Base-by-base conservation (phyloP, 768 basidiomycete species). In the Pleurotus pulmonarius region DNA sequence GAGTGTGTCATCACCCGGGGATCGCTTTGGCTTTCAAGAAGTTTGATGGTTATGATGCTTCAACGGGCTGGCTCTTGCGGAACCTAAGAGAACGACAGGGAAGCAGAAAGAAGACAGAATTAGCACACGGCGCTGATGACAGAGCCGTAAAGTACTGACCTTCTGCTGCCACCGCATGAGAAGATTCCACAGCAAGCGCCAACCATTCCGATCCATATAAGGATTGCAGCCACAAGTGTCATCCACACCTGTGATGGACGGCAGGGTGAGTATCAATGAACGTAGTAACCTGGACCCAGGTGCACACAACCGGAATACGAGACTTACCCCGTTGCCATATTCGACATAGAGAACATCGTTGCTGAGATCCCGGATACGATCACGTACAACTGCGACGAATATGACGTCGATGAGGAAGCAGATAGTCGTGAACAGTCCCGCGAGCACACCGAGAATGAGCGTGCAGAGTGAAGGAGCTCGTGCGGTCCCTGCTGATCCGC, bases 391-490 rank as follows among this genome's bases (percentile, higher is more conserved):
- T 15, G 74, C 75, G 62, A 82, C 75, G 58, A 81, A 66, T 59
- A 78, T 74, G 56, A 80, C 68, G 67, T 83, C 81, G 63, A 85
- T 70, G 59, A 82, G 67, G 69, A 84, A 82, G 58, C 75, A 71
- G 58, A 80, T 64, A 18, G 80, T 80, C 26, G 82, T 72, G 49
- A 80, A 62, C 47, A 79, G 46, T 49, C 76, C 71, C 13, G 82
- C 73, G 24, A 80, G 56, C 57, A 72, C 57, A 15, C 71, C 71
- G 43, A 75, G 45, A 51, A 53, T 64, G 48, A 80, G 61, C 3
- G 75, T 74, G 60, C 73, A 43, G 57, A 79, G 49, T 20, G 77
- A 73, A 15, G 71, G 69, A 16, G 71, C 60, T 37, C 75, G 72
- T 18, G 75, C 68, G 38, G 71, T 67, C 46, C 70, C 67, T 58